Evolutionary conservation across 2,329 filamentous ascomycete species (phyloP).

Genomic region (Trichoderma sp.): DNA sequence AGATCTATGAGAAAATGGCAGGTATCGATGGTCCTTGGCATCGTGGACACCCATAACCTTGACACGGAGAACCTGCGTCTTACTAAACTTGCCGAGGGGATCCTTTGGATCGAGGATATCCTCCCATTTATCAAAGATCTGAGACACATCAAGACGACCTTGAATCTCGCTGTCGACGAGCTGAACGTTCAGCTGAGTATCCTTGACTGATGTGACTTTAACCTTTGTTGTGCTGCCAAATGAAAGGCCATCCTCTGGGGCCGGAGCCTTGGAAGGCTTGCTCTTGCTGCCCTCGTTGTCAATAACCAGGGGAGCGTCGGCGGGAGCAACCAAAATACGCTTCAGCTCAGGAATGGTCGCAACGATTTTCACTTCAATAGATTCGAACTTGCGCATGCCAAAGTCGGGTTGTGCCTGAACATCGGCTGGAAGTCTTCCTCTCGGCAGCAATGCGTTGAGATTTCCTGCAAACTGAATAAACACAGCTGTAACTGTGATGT

Average conservation of each 20-base stretch:
- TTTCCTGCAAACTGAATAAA: conserved; percentile 87
- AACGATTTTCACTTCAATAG: conserved; percentile 70
- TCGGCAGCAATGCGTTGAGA: conserved; percentile 77
- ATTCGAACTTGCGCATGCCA: conserved; percentile 75
- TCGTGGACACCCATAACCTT: conserved; percentile 86
- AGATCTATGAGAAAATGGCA: conserved; percentile 85
- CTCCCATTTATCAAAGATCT: conserved; percentile 85
- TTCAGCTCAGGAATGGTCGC: conserved; percentile 70
- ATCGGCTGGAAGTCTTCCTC: conserved; percentile 73
- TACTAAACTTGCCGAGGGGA: conserved; percentile 72
- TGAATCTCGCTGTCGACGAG: conserved; percentile 73
- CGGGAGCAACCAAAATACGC: conserved; percentile 63
- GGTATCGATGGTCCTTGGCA: conserved; percentile 83
- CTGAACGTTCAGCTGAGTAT: conserved; percentile 88
- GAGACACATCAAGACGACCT: conserved; percentile 90
- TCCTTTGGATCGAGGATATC: conserved; percentile 80
- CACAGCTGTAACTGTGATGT: conserved; percentile 76
- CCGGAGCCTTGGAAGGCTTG: conserved; percentile 36
- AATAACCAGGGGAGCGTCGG: conserved; percentile 43
- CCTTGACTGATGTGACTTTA: conserved; percentile 79
- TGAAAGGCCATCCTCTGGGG: conserved; percentile 67
- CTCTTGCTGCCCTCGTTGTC: conserved; percentile 44
- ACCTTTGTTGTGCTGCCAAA: conserved; percentile 76
- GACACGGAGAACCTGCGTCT: conserved; percentile 70
- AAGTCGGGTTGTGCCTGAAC: conserved; percentile 70